A percentile compares a stretch with the other conserved stretches of the same genome.
These are phyloP conservation scores for Orbilia ellipsospora DNA, from an alignment of 2,329 filamentous ascomycete genomes.

Conservation along the genomic window DNA sequence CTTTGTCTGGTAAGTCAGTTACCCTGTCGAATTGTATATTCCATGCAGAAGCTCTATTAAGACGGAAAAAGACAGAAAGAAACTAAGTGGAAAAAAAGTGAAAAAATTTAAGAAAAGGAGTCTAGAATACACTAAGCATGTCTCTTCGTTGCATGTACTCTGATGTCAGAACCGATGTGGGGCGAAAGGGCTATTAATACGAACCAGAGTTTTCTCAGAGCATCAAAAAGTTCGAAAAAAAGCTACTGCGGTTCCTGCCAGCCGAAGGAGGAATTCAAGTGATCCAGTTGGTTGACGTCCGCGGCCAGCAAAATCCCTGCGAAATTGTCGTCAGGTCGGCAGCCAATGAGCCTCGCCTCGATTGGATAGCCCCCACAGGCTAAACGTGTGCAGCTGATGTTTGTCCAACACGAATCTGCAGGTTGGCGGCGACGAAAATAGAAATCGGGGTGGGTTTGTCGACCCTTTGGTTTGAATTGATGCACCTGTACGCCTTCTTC, in stretches of 20 bases:
- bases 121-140: too few relatives aligned
- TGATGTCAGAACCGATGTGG: background rate
- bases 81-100: background rate
- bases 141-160: too few relatives aligned
- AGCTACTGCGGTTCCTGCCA: slow-evolving; percentile 16
- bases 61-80: background rate
- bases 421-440: slow-evolving; percentile 44
- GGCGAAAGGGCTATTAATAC: slow-evolving; percentile 39
- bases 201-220: slow-evolving; percentile 35
- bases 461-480: slow-evolving; percentile 23
- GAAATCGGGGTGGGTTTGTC: slow-evolving; percentile 6
- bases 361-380: slow-evolving; percentile 49
- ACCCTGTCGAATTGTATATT: too few relatives aligned
- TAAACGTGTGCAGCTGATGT: slow-evolving; percentile 54
- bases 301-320: slow-evolving; percentile 51
- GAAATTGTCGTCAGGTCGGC: slow-evolving; percentile 54
- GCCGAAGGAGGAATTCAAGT: slow-evolving; percentile 41
- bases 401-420: slow-evolving; percentile 51
- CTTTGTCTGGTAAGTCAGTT: background rate
- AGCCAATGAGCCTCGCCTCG: slow-evolving; percentile 36
- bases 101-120: slow-evolving; percentile 1
- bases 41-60: too few relatives aligned
- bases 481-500: too few relatives aligned
- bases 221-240: slow-evolving; percentile 24
- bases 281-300: slow-evolving; percentile 27